Conservation (phyloP, 371 early-diverging fungal genomes). For the Smittium mucronatum region DNA sequence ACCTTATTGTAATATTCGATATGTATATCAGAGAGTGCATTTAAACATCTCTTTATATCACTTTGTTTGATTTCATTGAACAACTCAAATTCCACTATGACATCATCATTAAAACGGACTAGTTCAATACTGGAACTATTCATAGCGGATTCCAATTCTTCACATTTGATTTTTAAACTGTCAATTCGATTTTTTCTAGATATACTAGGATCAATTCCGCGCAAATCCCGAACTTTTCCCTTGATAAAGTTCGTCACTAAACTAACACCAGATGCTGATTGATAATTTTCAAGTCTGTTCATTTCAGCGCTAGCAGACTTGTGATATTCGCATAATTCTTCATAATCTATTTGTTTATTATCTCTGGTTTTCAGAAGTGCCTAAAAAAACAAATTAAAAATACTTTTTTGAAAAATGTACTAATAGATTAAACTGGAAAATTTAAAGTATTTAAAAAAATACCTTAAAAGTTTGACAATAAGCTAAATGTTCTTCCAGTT, state of each 20-base stretch:
- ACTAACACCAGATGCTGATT: constrained; percentile 33
- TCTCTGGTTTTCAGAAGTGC: constrained; percentile 69
- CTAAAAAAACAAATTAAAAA: constrained; percentile 27
- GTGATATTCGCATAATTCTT: constrained; percentile 68
- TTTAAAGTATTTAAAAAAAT: constrained; percentile 11
- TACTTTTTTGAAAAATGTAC: neutral
- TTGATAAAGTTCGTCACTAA: constrained; percentile 67
- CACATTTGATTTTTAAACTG: constrained; percentile 54
- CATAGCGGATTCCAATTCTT: constrained; percentile 71
- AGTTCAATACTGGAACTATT: constrained; percentile 54
- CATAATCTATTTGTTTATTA: constrained; percentile 87
- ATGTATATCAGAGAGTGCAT: constrained; percentile 56
- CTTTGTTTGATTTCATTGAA: constrained; percentile 58
- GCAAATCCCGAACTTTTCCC: constrained; percentile 77
- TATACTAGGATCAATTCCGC: constrained; percentile 74
- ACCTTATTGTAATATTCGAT: constrained; percentile 68
- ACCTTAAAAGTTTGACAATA: constrained; percentile 79
- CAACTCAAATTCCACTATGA: constrained; percentile 63
- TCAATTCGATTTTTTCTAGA: constrained; percentile 61
- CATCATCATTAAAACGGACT: constrained; percentile 60
- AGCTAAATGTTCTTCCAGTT: constrained; percentile 70
- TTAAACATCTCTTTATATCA: constrained; percentile 66
- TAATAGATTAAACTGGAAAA: too few species aligned
- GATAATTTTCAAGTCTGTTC: constrained; percentile 41
- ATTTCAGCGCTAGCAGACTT: constrained; percentile 47